Percentiles rank a stretch among this genome's conserved stretches.
Evolutionary conservation across 192 early-diverging fungal genomes (phyloP).

Genomic region (Haplosporangium gracile): DNA sequence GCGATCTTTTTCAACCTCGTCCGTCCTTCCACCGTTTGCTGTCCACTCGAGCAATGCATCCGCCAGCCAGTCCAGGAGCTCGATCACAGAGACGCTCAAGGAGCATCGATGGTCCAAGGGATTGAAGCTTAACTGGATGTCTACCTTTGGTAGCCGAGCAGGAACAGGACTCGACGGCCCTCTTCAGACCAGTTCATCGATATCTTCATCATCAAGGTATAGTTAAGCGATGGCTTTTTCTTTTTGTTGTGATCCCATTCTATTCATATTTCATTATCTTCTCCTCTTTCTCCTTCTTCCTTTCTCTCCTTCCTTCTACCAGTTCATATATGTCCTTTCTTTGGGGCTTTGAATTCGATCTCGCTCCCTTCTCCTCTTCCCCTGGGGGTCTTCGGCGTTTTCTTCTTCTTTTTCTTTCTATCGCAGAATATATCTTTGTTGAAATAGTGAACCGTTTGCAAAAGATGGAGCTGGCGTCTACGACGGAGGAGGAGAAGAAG

Average conservation of each 20-base stretch:
- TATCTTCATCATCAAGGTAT: constrained; percentile 37
- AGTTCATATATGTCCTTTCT: not conserved
- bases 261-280: not conserved
- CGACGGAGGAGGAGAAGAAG: too few species aligned
- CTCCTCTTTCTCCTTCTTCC: not conserved
- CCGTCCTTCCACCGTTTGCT: constrained; percentile 10
- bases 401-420: not conserved
- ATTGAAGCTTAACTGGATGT: constrained; percentile 32
- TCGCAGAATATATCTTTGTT: not conserved
- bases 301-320: not conserved
- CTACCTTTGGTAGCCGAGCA: constrained; percentile 14
- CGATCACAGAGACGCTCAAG: constrained; percentile 32
- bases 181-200: not conserved
- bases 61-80: constrained; percentile 8
- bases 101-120: constrained; percentile 52
- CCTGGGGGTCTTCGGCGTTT: not conserved
- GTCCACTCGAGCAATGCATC: not conserved
- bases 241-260: not conserved
- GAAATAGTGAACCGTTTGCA: not conserved
- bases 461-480: not conserved
- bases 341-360: not conserved
- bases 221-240: not conserved
- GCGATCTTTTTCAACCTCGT: constrained; percentile 4
- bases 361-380: not conserved
- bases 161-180: constrained; percentile 20